phyloP scores from a whole-genome alignment of 75 land plant genomes.

The Cryptomeria japonica region DNA sequence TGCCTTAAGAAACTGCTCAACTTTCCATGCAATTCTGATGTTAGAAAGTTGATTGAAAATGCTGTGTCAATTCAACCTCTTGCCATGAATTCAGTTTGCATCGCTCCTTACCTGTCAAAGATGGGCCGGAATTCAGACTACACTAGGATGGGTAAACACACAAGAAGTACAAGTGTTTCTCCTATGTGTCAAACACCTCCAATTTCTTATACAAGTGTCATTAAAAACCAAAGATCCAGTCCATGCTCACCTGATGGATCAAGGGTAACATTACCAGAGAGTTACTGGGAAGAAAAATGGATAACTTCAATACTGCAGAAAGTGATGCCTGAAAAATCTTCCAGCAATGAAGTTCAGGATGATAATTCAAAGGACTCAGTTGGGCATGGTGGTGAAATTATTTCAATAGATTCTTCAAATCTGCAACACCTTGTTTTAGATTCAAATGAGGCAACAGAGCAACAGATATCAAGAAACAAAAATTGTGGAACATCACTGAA shows the following conservation, averaged over 20 bases:
- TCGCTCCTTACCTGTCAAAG: conserved; percentile 16
- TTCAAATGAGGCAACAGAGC: neutral
- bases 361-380: neutral
- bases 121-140: neutral
- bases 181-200: neutral
- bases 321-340: conserved; percentile 16
- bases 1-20: conserved; percentile 79
- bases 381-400: conserved; percentile 10
- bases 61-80: conserved; percentile 62
- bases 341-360: neutral
- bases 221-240: conserved; percentile 15
- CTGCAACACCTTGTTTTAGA: conserved; percentile 13
- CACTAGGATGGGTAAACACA: conserved; percentile 6
- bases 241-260: conserved; percentile 52
- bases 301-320: conserved; percentile 58
- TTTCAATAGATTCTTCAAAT: conserved; percentile 5
- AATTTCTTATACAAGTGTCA: conserved; percentile 1
- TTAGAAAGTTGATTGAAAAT: conserved; percentile 64
- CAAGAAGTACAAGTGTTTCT: conserved; percentile 16
- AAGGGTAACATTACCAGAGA: conserved; percentile 46
- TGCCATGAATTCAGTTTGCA: conserved; percentile 25
- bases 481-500: neutral
- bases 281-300: conserved; percentile 96
- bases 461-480: conserved; percentile 3
- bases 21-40: conserved; percentile 55